These are phyloP conservation scores for Stereum hirsutum DNA, from an alignment of 1,284 basidiomycete genomes.

Conservation along the genomic window DNA sequence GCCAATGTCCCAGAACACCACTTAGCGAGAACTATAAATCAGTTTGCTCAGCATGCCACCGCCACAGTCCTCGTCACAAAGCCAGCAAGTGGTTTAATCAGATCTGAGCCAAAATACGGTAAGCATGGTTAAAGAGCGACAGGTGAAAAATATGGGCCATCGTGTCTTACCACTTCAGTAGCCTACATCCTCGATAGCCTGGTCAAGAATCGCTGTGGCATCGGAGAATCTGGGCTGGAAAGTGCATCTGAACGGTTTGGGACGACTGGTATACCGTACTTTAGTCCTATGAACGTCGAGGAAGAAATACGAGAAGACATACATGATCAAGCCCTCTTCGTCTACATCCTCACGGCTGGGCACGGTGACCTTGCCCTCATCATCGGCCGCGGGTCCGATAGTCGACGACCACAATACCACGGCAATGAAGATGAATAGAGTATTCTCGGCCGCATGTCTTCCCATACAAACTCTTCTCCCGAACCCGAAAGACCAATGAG, in stretches of 20 bases:
- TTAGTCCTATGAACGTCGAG: constrained; percentile 1
- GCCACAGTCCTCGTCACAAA: too few relatives aligned
- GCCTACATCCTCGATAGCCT: constrained; percentile 6
- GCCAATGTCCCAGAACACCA: too few relatives aligned
- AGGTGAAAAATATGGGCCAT: too few relatives aligned
- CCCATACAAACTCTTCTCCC: constrained; percentile 17
- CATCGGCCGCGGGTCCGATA: constrained; percentile 12
- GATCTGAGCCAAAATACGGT: too few relatives aligned
- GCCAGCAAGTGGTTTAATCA: too few relatives aligned
- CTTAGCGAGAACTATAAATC: too few relatives aligned
- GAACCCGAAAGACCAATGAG: constrained; percentile 18
- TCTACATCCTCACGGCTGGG: constrained; percentile 7
- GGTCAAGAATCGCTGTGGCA: constrained; percentile 7
- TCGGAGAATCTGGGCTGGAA: constrained; percentile 10
- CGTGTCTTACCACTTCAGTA: too few relatives aligned
- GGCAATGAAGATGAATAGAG: constrained; percentile 22
- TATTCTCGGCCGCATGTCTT: constrained; percentile 23
- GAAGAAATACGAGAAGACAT: constrained; percentile 3
- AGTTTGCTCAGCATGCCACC: too few relatives aligned
- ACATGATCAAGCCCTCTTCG: constrained; percentile 11
- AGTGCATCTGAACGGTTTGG: constrained; percentile 8
- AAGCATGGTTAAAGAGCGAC: too few relatives aligned
- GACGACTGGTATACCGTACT: constrained; percentile 6
- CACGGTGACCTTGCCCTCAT: constrained; percentile 4
- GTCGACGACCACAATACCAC: constrained; percentile 23